Percentiles rank a stretch among this genome's conserved stretches.
These are phyloP conservation scores for Trametes villosa DNA, from an alignment of 768 basidiomycete genomes.

Conservation along the genomic window DNA sequence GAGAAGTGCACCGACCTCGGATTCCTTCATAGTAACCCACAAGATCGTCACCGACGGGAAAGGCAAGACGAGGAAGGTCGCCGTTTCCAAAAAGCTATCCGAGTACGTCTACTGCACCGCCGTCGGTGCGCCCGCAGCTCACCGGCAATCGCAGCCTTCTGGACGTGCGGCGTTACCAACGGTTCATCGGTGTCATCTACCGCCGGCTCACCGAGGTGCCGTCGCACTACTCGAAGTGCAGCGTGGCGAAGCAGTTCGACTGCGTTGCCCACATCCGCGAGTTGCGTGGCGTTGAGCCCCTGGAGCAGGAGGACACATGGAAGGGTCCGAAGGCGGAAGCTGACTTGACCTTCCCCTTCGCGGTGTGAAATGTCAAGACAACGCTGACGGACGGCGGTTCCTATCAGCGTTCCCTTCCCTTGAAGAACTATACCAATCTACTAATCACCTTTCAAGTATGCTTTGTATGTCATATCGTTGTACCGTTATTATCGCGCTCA, in stretches of 20 bases:
- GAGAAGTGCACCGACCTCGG: conserved; percentile 25
- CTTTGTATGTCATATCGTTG: background rate
- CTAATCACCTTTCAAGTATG: background rate
- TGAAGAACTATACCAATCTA: background rate
- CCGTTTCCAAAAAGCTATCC: conserved; percentile 23
- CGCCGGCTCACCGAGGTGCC: conserved; percentile 29
- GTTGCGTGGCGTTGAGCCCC: conserved; percentile 28
- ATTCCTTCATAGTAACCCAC: conserved; percentile 28
- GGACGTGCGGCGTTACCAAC: conserved; percentile 29
- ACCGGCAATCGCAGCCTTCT: conserved; percentile 24
- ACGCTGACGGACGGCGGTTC: background rate
- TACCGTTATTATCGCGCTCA: background rate
- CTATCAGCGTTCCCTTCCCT: background rate
- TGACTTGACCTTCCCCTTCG: conserved; percentile 31
- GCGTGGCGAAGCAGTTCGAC: conserved; percentile 33
- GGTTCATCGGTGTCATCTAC: conserved; percentile 38
- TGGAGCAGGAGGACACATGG: conserved; percentile 28
- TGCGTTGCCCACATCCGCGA: conserved; percentile 28
- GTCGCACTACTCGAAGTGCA: conserved; percentile 35
- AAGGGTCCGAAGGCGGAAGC: conserved; percentile 18
- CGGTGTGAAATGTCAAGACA: conserved; percentile 9
- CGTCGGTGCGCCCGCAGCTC: background rate
- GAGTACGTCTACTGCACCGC: conserved; percentile 21
- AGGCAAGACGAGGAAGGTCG: conserved; percentile 24
- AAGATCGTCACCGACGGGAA: conserved; percentile 18